Conservation (phyloP, 495 filamentous ascomycete species). For the Talaromyces liani region DNA sequence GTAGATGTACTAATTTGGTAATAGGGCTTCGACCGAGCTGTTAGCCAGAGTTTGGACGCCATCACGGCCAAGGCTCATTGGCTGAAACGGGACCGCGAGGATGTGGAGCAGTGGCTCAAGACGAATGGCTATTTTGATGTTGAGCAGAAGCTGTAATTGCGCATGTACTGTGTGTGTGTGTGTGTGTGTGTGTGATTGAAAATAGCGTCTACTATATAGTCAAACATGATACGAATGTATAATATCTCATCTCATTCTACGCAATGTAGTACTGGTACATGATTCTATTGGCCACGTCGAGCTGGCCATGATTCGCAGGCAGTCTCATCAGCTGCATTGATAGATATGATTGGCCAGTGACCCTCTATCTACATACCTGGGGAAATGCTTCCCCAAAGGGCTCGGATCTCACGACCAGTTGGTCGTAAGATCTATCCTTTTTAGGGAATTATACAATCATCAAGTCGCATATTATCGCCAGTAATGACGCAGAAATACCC, state of each 20-base stretch:
- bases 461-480: background rate
- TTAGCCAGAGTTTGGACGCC: slow-evolving; percentile 54
- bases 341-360: background rate
- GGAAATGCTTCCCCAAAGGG: background rate
- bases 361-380: background rate
- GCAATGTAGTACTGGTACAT: background rate
- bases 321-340: background rate
- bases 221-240: background rate
- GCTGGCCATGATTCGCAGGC: background rate
- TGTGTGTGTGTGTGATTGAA: background rate
- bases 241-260: background rate
- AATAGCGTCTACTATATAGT: background rate
- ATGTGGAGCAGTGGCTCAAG: slow-evolving; percentile 55
- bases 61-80: slow-evolving; percentile 55
- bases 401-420: background rate
- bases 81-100: slow-evolving; percentile 52
- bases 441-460: background rate
- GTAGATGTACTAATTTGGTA: slow-evolving; percentile 11
- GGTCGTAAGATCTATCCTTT: background rate
- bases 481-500: background rate
- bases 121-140: slow-evolving; percentile 43
- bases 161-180: background rate
- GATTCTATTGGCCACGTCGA: too few relatives aligned
- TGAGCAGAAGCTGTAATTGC: slow-evolving; percentile 31
- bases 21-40: slow-evolving; percentile 50